Evolutionary conservation across 2,329 filamentous ascomycete genomes (phyloP).

Genomic region (Xylaria sp.): DNA sequence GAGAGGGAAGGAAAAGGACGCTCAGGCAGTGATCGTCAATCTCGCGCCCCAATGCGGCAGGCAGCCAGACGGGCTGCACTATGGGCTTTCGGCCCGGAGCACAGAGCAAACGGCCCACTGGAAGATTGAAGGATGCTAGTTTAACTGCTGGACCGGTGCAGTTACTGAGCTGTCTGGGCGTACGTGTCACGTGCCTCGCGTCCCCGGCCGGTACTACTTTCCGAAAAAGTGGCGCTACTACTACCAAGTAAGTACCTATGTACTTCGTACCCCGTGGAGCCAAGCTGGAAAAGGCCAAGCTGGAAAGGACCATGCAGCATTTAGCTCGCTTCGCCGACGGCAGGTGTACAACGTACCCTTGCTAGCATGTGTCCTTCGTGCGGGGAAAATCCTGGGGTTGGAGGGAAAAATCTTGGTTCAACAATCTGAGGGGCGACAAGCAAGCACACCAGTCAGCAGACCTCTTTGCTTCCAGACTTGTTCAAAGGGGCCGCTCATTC

Average conservation of each 20-base stretch:
- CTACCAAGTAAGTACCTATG: too few species aligned
- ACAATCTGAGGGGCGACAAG: conserved; percentile 32
- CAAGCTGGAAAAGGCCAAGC: conserved; percentile 32
- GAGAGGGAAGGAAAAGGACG: background rate
- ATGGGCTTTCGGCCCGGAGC: conserved; percentile 53
- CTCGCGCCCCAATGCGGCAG: conserved; percentile 32
- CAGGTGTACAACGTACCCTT: background rate
- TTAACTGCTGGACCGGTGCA: background rate
- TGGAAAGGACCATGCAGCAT: conserved; percentile 35
- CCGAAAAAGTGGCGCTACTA: conserved; percentile 38
- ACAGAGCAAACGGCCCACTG: conserved; percentile 34
- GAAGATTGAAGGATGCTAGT: conserved; percentile 9
- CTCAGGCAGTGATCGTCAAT: conserved; percentile 31
- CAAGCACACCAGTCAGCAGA: conserved; percentile 12
- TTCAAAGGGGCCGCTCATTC: conserved; percentile 20
- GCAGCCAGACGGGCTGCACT: conserved; percentile 44
- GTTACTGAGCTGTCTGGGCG: conserved; percentile 13
- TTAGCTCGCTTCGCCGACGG: background rate
- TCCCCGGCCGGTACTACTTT: conserved; percentile 42
- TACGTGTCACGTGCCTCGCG: conserved; percentile 33
- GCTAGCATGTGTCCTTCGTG: conserved; percentile 37
- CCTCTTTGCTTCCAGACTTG: conserved; percentile 2
- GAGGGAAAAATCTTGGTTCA: conserved; percentile 23
- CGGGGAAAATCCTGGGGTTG: conserved; percentile 37
- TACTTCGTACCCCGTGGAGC: background rate